phyloP scores from a whole-genome alignment of 2,329 filamentous ascomycete species.

The Catunica adiposa region DNA sequence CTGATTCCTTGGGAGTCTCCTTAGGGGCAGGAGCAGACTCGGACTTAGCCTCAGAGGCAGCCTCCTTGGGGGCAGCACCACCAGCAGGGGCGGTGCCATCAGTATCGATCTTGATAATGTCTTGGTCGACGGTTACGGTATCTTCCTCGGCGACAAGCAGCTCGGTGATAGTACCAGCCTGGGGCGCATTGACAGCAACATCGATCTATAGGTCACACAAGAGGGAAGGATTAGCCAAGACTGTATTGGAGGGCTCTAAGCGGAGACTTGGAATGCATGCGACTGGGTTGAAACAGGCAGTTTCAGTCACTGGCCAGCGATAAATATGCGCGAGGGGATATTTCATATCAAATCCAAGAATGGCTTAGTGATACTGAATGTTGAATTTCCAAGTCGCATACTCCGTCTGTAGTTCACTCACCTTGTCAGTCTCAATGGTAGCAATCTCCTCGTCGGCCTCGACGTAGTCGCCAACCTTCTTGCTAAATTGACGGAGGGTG shows the following conservation, averaged over 20 bases:
- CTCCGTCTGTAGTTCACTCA: conserved; percentile 22
- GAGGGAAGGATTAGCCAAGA: not conserved
- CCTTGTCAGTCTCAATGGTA: conserved; percentile 98
- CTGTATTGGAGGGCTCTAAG: not conserved
- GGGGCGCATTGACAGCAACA: conserved; percentile 85
- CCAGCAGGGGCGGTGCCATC: conserved; percentile 25
- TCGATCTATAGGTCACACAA: conserved; percentile 52
- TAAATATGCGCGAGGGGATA: too few relatives aligned
- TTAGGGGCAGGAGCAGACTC: not conserved
- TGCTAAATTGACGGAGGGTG: conserved; percentile 88
- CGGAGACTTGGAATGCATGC: too few relatives aligned
- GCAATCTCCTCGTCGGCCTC: conserved; percentile 96
- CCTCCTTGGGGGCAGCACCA: conserved; percentile 1
- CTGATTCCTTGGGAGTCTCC: conserved; percentile 8
- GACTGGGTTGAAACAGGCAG: too few relatives aligned
- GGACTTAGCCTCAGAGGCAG: conserved; percentile 3
- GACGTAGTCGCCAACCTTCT: conserved; percentile 81
- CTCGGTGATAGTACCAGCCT: conserved; percentile 81
- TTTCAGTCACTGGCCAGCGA: not conserved
- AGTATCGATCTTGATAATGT: conserved; percentile 71
- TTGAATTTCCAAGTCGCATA: not conserved
- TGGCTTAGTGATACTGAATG: too few relatives aligned
- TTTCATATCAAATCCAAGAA: too few relatives aligned
- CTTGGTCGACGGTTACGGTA: conserved; percentile 86
- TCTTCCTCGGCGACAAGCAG: conserved; percentile 86